phyloP scores from a whole-genome alignment of 2,329 filamentous ascomycete species.

The Aspergillus ibericus region DNA sequence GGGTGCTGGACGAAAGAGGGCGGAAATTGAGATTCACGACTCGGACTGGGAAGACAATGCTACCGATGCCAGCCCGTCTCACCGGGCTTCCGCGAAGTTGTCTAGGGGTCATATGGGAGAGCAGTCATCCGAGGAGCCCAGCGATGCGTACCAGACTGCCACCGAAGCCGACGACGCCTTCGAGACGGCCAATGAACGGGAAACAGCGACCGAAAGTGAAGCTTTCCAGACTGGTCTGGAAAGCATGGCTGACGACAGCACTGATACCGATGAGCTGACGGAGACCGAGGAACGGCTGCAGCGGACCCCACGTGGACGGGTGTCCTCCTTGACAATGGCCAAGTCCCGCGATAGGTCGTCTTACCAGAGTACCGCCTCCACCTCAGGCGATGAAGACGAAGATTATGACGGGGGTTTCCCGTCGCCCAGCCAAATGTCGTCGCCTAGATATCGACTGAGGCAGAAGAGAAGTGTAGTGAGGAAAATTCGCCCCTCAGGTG shows the following conservation, averaged over 20 bases:
- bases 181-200: constrained; percentile 75
- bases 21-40: constrained; percentile 78
- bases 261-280: constrained; percentile 69
- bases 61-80: constrained; percentile 58
- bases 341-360: constrained; percentile 63
- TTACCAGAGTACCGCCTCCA: constrained; percentile 85
- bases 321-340: constrained; percentile 40
- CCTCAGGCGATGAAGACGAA: constrained; percentile 73
- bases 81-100: constrained; percentile 37
- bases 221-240: constrained; percentile 94
- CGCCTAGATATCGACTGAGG: constrained; percentile 70
- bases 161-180: constrained; percentile 71
- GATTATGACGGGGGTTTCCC: constrained; percentile 61
- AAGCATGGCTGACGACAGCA: constrained; percentile 64
- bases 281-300: constrained; percentile 70
- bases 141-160: constrained; percentile 76
- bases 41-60: constrained; percentile 87
- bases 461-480: constrained; percentile 64
- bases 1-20: constrained; percentile 71
- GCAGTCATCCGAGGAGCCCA: constrained; percentile 49
- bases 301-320: constrained; percentile 41
- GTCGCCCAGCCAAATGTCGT: constrained; percentile 65
- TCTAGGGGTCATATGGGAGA: constrained; percentile 26
- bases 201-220: constrained; percentile 77
- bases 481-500: constrained; percentile 55